These are phyloP conservation scores for Penicillium expansum DNA, from an alignment of 2,329 filamentous ascomycete genomes.

Conservation along the genomic window DNA sequence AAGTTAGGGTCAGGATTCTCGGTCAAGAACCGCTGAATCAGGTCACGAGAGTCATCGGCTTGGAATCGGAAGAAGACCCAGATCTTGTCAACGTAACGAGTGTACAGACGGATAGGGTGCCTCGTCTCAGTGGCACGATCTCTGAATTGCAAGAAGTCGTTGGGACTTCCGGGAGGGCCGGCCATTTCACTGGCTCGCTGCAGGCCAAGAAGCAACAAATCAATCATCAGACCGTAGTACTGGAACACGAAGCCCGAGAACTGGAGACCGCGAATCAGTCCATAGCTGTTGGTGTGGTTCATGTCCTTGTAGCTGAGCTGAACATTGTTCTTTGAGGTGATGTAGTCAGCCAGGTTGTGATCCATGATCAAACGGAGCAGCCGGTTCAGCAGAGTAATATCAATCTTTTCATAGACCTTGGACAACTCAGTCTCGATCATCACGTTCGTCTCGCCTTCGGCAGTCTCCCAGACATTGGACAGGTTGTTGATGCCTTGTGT, in stretches of 20 bases:
- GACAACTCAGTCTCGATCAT: conserved; percentile 98
- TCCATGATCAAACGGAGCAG: conserved; percentile 96
- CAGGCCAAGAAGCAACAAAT: conserved; percentile 84
- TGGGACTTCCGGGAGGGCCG: conserved; percentile 86
- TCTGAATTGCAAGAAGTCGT: conserved; percentile 96
- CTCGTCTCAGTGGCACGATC: conserved; percentile 87
- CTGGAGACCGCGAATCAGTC: conserved; percentile 94
- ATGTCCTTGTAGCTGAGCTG: conserved; percentile 99
- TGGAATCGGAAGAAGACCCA: conserved; percentile 96
- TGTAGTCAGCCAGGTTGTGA: conserved; percentile 98
- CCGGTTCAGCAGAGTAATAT: conserved; percentile 90
- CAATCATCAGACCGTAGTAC: conserved; percentile 93
- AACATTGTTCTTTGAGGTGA: conserved; percentile 98
- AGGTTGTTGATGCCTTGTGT: conserved; percentile 99
- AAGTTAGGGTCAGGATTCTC: conserved; percentile 99
- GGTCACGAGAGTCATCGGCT: conserved; percentile 88
- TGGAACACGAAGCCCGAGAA: conserved; percentile 99
- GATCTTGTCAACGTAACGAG: conserved; percentile 94
- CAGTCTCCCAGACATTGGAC: conserved; percentile 88
- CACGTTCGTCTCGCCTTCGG: conserved; percentile 94
- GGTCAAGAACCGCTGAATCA: conserved; percentile 96
- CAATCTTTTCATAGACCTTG: conserved; percentile 99
- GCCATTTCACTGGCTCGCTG: conserved; percentile 98
- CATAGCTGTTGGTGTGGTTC: conserved; percentile 99
- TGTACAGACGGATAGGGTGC: conserved; percentile 97